These are phyloP conservation scores for Glutinoglossum americanum DNA, from an alignment of 495 filamentous ascomycete genomes.

Conservation along the genomic window DNA sequence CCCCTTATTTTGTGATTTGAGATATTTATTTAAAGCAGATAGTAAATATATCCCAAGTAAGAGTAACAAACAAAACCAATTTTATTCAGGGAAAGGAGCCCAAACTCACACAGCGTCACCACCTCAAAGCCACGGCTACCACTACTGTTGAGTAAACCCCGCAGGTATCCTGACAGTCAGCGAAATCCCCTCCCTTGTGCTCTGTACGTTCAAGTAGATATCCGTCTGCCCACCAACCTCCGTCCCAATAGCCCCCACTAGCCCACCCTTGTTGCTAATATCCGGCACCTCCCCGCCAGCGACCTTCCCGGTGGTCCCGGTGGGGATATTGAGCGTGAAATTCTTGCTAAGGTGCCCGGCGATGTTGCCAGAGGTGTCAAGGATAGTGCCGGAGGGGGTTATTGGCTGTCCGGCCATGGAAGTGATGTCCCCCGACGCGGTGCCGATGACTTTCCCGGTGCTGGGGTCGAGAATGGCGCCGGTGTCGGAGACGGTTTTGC, in stretches of 20 bases:
- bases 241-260: too few relatives aligned
- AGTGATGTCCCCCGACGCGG: too few relatives aligned
- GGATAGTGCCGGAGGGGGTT: too few relatives aligned
- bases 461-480: not conserved
- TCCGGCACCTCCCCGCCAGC: not conserved
- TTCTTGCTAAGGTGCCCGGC: not conserved
- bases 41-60: too few relatives aligned
- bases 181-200: not conserved
- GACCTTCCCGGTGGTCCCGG: not conserved
- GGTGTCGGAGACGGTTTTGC: too few relatives aligned
- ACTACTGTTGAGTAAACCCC: conserved; percentile 5
- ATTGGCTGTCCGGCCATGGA: too few relatives aligned
- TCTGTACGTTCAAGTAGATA: conserved; percentile 3
- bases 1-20: too few relatives aligned
- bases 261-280: too few relatives aligned
- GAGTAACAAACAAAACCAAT: too few relatives aligned
- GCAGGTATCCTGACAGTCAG: conserved; percentile 1
- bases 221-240: not conserved
- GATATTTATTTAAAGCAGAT: too few relatives aligned
- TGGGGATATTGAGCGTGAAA: not conserved
- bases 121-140: conserved; percentile 1
- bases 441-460: not conserved
- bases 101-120: too few relatives aligned
- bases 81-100: too few relatives aligned
- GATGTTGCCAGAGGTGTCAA: not conserved